Evolutionary conservation across 768 basidiomycete genomes (phyloP), one percentile per base, ranked within the genome.

Genomic region (Artomyces pyxidatus): DNA sequence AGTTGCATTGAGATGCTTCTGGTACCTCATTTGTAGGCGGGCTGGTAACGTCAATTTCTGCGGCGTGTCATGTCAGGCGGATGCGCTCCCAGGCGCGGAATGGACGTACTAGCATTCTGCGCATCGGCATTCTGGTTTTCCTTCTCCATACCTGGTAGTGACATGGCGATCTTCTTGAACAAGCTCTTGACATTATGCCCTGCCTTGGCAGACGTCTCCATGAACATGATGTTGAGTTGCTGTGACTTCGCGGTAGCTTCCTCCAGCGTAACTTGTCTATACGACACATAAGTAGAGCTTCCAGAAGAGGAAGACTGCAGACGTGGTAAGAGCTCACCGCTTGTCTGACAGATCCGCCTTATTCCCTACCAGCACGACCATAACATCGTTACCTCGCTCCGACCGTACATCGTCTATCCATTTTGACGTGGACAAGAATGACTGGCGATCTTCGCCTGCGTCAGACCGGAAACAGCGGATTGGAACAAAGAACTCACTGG

Each of bases 331-430:
- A 25, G 71, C 83, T 43, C 60, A 96, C 94, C 96, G 84, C 69
- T 98, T 98, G 67, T 98, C 96, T 37, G 93, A 96, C 53, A 99
- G 71, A 70, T 99, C 96, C 23, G 96, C 96, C 74, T 99, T 99
- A 71, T 99, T 99, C 42, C 96, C 96, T 8, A 98, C 96, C 17
- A 99, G 71, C 14, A 98, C 95, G 57, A 99, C 96, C 59, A 98
- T 96, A 30, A 99, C 96, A 60, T 99, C 96, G 68, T 83, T 89
- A 52, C 96, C 96, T 61, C 96, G 76, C 66, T 99, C 96, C 52
- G 93, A 94, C 50, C 94, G 80, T 25, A 99, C 96, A 58, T 99
- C 96, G 65, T 99, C 96, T 71, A 99, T 93, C 96, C 96, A 99
- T 68, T 98, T 99, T 17, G 89, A 79, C 16, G 96, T 99, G 48